These are phyloP conservation scores for Acacia confusa DNA, from an alignment of 306 rosid species.

Conservation along the genomic window DNA sequence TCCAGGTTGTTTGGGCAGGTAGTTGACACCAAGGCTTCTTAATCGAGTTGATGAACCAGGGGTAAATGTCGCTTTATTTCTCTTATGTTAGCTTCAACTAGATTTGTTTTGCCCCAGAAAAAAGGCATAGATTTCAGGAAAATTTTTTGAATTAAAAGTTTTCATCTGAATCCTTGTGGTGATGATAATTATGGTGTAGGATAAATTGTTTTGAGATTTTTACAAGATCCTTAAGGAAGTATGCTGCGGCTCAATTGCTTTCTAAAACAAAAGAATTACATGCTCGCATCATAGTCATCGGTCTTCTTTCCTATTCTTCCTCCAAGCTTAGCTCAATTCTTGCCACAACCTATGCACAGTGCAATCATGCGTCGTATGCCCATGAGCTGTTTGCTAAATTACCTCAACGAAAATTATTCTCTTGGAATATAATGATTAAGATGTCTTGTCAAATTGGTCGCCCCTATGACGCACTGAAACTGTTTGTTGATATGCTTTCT, in stretches of 20 bases:
- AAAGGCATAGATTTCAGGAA: no score
- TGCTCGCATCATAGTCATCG: constrained; percentile 54
- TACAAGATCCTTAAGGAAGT: constrained; percentile 57
- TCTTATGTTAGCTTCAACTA: constrained; percentile 15
- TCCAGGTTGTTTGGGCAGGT: constrained; percentile 98
- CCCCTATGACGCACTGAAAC: constrained; percentile 50
- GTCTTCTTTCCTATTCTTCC: constrained; percentile 33
- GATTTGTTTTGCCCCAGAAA: not conserved
- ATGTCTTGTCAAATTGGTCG: constrained; percentile 48
- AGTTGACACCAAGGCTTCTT: constrained; percentile 89
- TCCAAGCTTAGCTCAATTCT: constrained; percentile 51
- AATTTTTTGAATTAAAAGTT: constrained; percentile 2
- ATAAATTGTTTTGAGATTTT: constrained; percentile 84
- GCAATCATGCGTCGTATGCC: constrained; percentile 57
- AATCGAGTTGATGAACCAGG: constrained; percentile 89
- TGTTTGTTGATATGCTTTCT: constrained; percentile 60
- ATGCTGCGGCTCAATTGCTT: constrained; percentile 53
- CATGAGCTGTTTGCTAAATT: constrained; percentile 57
- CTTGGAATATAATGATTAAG: constrained; percentile 60
- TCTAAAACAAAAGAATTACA: constrained; percentile 60
- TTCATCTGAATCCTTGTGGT: constrained; percentile 40
- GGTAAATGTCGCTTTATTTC: constrained; percentile 48
- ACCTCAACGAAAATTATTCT: constrained; percentile 46
- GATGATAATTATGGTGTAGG: constrained; percentile 45
- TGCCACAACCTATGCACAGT: constrained; percentile 51